Percentiles rank a stretch among this genome's conserved stretches.
Evolutionary conservation across 495 filamentous ascomycete species (phyloP).

Genomic region (Aspergillus egyptiacus): DNA sequence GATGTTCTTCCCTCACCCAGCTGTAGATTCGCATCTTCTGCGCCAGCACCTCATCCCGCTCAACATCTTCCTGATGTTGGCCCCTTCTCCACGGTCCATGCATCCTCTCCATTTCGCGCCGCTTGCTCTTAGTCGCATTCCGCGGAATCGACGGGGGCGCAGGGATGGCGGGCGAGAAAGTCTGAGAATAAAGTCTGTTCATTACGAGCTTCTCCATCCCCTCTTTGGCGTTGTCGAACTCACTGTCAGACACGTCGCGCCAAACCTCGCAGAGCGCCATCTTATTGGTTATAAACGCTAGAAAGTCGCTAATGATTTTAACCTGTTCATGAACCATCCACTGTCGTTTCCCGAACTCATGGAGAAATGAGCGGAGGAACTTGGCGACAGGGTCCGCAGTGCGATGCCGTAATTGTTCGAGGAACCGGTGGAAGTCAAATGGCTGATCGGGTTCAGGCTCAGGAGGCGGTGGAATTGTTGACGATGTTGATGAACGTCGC

Average conservation of each 20-base stretch:
- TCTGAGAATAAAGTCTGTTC: conserved; percentile 94
- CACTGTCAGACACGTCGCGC: conserved; percentile 89
- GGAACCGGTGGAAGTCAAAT: conserved; percentile 96
- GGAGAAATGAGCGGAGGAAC: conserved; percentile 88
- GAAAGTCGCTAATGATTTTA: conserved; percentile 95
- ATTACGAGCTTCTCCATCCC: conserved; percentile 99
- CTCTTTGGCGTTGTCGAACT: conserved; percentile 97
- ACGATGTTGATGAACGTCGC: conserved; percentile 46
- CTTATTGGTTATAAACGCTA: conserved; percentile 96
- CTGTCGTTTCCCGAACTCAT: conserved; percentile 94
- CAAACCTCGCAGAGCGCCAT: conserved; percentile 99
- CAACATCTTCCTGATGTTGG: conserved; percentile 98
- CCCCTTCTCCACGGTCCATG: conserved; percentile 79
- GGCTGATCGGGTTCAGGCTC: conserved; percentile 85
- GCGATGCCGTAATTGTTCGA: conserved; percentile 90
- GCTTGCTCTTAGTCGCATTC: conserved; percentile 58
- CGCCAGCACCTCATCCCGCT: conserved; percentile 87
- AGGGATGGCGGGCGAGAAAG: conserved; percentile 90
- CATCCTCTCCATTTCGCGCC: conserved; percentile 59
- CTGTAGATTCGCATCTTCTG: conserved; percentile 96
- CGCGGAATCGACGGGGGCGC: conserved; percentile 64
- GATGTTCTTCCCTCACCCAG: conserved; percentile 89
- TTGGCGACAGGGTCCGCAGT: conserved; percentile 95
- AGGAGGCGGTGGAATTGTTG: conserved; percentile 62
- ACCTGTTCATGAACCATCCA: conserved; percentile 99